Percentiles rank a stretch among this genome's conserved stretches.
Evolutionary conservation across 2,329 filamentous ascomycete genomes (phyloP).

Genomic region (Didymella lethalis): DNA sequence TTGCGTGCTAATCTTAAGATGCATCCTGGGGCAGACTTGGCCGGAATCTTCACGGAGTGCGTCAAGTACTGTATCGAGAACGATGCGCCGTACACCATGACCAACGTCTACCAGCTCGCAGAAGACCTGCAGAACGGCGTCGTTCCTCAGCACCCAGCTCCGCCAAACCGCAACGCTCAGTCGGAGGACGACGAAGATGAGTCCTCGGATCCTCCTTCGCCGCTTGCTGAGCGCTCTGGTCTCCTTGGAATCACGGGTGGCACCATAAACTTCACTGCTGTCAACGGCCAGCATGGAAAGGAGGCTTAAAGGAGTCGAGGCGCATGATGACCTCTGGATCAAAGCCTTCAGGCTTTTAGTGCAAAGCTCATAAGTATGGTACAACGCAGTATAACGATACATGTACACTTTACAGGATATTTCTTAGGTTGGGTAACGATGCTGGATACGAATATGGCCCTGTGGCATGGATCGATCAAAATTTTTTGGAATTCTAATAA

Average conservation of each 20-base stretch:
- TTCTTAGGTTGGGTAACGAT: neutral
- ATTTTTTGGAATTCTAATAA: neutral
- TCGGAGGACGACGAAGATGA: neutral
- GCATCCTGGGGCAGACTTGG: constrained; percentile 23
- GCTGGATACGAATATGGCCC: neutral
- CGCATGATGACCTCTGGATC: neutral
- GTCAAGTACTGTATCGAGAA: constrained; percentile 36
- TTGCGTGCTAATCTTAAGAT: constrained; percentile 29
- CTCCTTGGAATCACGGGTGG: neutral
- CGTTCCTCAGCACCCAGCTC: constrained; percentile 5
- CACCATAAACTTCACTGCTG: neutral
- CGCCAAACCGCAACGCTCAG: neutral
- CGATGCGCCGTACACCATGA: constrained; percentile 22
- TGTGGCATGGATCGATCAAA: neutral
- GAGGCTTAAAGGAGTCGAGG: neutral
- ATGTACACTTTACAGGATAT: neutral
- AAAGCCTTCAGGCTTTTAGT: too few species aligned
- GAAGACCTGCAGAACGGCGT: constrained; percentile 17
- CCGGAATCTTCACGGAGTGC: constrained; percentile 41
- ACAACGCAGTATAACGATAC: neutral
- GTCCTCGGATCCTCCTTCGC: neutral
- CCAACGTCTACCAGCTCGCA: constrained; percentile 27
- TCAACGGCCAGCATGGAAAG: neutral
- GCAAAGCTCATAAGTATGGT: neutral
- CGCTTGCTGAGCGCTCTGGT: neutral